Base-by-base conservation (phyloP, 1,284 basidiomycete species). In the Ganoderma multipileum region DNA sequence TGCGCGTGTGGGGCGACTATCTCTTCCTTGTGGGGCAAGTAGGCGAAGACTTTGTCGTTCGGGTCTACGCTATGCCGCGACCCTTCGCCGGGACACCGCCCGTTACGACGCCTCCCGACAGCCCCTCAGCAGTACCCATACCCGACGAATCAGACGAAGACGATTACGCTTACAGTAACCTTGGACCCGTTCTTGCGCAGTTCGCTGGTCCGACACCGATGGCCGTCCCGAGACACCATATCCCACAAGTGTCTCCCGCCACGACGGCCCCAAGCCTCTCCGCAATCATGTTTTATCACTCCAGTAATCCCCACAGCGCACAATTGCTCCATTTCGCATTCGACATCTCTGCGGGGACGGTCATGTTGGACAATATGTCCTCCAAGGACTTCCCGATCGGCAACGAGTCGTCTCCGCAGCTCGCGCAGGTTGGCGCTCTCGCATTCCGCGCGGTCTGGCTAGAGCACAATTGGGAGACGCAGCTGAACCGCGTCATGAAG, bases 401-500 rank as follows among this genome's bases (percentile, higher is more conserved):
- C 71, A 20, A 71, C 66, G 79, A 78, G 57, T 78, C 79, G 4
- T 79, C 81, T 11, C 79, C 82, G n/a, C 83, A 84, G 60, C 77
- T 84, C 5, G 79, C 83, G 2, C 83, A 84, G 65, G 74, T 88
- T 4, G 87, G 87, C 18, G 80, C 79, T 52, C 82, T 79, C 6
- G 86, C 86, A 2, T 73, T 78, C 18, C 77, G 86, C 39, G 86
- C 83, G 7, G 81, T 88, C 8, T 88, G 87, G 87, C 73, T 87
- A 55, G 83, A 86, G 67, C 83, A 84, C 41, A 80, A 83, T 63
- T 85, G 84, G 83, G 84, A 87, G 64, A 83, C 78, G 16, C 85
- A 87, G 62, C 80, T 78, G 62, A 84, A 81, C 62, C 79, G 81
- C 36, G 68, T 88, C 61, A 84, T 87, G 83, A 84, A 83, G 70